Conservation (phyloP, 2,329 filamentous ascomycete species). For the Fusarium setosum region DNA sequence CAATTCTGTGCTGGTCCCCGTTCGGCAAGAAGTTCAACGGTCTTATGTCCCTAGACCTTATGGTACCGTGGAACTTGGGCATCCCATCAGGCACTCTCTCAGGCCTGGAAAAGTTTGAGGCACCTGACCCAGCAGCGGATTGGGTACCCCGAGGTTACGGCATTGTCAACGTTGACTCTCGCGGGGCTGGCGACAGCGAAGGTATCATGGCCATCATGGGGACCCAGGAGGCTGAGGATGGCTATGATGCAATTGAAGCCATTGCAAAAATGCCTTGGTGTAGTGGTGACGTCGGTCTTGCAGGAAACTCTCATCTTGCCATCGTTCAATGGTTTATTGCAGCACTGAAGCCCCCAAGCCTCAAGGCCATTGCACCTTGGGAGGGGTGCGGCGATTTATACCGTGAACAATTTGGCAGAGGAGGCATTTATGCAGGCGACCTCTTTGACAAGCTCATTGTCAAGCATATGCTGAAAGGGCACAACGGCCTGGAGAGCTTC, state of each 20-base stretch:
- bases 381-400: constrained; percentile 10
- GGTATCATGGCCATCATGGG: constrained; percentile 10
- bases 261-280: constrained; percentile 14
- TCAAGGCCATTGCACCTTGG: constrained; percentile 26
- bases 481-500: constrained; percentile 36
- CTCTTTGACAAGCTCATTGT: constrained; percentile 28
- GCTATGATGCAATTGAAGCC: constrained; percentile 7
- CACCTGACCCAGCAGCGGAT: constrained; percentile 9
- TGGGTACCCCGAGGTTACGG: constrained; percentile 12
- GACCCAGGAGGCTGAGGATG: constrained; percentile 10
- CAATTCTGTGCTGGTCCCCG: constrained; percentile 13
- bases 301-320: constrained; percentile 14
- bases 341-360: neutral
- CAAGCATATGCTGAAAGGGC: constrained; percentile 33
- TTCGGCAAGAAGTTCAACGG: constrained; percentile 23
- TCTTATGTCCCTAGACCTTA: neutral
- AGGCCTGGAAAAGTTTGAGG: constrained; percentile 25
- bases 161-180: constrained; percentile 9
- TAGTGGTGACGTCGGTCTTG: constrained; percentile 1
- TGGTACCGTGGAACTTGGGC: constrained; percentile 7
- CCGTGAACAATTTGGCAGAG: constrained; percentile 38
- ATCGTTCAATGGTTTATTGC: constrained; percentile 16
- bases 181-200: neutral
- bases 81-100: neutral
- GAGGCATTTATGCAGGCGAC: constrained; percentile 28